phyloP scores from a whole-genome alignment of 257 asterid species.

The Fraxinus excelsior region DNA sequence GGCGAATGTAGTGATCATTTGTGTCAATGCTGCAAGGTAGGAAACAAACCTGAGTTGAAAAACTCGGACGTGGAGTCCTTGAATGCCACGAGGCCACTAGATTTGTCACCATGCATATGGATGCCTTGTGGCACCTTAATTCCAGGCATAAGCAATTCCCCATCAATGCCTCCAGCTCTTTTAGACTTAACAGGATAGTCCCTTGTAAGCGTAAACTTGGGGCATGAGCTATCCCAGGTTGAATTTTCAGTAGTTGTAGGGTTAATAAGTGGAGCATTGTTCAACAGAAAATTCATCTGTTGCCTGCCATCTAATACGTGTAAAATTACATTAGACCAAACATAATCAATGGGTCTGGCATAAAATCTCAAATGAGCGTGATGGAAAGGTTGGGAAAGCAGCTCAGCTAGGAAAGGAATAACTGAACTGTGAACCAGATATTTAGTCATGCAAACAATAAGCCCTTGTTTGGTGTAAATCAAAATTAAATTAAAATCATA shows the following conservation, averaged over 20 bases:
- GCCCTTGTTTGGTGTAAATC: too few relatives aligned
- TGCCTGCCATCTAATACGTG: constrained; percentile 56
- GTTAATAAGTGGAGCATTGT: constrained; percentile 39
- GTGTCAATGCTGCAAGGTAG: neutral
- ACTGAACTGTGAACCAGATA: neutral
- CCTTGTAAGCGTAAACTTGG: constrained; percentile 70
- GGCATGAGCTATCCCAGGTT: constrained; percentile 46
- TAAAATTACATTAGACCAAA: constrained; percentile 13
- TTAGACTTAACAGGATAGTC: constrained; percentile 43
- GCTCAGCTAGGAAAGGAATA: neutral
- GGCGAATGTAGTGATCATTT: neutral
- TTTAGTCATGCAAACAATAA: neutral
- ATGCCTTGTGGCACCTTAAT: constrained; percentile 44
- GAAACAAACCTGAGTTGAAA: constrained; percentile 58
- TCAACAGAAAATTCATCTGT: constrained; percentile 55
- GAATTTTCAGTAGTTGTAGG: constrained; percentile 40
- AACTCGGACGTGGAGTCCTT: constrained; percentile 50
- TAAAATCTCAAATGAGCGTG: neutral
- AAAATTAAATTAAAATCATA: too few relatives aligned
- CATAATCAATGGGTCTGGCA: constrained; percentile 1
- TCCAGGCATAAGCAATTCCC: constrained; percentile 47
- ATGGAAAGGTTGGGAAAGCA: neutral
- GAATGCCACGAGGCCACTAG: constrained; percentile 45
- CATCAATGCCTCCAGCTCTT: constrained; percentile 41
- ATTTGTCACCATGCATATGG: constrained; percentile 40